Conservation (phyloP, 192 early-diverging fungal genomes). For the Coemansia javaensis region DNA sequence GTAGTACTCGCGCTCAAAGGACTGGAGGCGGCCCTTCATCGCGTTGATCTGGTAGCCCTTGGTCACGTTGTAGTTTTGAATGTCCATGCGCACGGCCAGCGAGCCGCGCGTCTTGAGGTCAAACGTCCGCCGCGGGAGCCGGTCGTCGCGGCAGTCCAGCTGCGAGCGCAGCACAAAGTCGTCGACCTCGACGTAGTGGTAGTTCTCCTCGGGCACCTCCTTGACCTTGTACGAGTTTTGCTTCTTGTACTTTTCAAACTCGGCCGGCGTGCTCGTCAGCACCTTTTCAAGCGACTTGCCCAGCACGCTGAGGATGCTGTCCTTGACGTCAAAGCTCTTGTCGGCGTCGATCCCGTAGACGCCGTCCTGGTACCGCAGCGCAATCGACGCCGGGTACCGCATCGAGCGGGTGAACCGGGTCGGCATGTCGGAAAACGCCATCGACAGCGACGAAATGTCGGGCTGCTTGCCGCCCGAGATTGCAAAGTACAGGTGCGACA, state of each 20-base stretch:
- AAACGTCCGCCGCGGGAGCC: slow-evolving; percentile 75
- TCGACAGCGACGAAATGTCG: slow-evolving; percentile 58
- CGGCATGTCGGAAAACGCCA: slow-evolving; percentile 59
- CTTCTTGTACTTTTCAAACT: slow-evolving; percentile 68
- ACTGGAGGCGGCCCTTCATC: slow-evolving; percentile 63
- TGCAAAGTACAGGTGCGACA: slow-evolving; percentile 74
- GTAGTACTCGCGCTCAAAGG: slow-evolving; percentile 90
- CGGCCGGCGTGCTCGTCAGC: slow-evolving; percentile 60
- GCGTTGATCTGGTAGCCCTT: slow-evolving; percentile 66
- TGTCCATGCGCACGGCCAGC: slow-evolving; percentile 75
- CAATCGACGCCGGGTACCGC: slow-evolving; percentile 64
- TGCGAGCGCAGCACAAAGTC: slow-evolving; percentile 83
- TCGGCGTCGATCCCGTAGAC: slow-evolving; percentile 82
- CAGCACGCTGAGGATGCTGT: slow-evolving; percentile 68
- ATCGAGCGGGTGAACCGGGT: slow-evolving; percentile 58
- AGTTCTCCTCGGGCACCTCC: slow-evolving; percentile 57
- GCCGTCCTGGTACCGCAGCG: slow-evolving; percentile 64
- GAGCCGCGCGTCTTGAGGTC: slow-evolving; percentile 90
- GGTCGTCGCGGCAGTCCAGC: slow-evolving; percentile 75
- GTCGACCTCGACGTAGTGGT: slow-evolving; percentile 63
- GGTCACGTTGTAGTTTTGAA: slow-evolving; percentile 63
- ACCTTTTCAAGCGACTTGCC: slow-evolving; percentile 88
- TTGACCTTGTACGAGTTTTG: slow-evolving; percentile 51
- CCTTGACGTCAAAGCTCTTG: slow-evolving; percentile 64
- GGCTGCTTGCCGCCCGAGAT: slow-evolving; percentile 62